These are phyloP conservation scores for Hawksworthiomyces lignivorus DNA, from an alignment of 2,329 filamentous ascomycete species.

Conservation along the genomic window DNA sequence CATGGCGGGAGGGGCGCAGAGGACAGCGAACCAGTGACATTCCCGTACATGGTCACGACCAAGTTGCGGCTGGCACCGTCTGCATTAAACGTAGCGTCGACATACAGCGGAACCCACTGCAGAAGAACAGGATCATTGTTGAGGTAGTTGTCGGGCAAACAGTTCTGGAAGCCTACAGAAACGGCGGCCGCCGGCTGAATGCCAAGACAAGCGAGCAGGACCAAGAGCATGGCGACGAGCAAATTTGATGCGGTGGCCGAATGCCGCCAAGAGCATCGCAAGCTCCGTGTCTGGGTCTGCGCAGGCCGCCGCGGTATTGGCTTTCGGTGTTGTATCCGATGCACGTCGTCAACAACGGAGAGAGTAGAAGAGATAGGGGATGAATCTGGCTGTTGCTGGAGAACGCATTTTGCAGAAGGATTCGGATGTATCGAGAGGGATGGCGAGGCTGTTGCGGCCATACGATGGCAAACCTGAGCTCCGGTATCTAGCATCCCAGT, in stretches of 20 bases:
- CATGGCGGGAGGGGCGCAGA: slow-evolving; percentile 51
- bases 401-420: too few relatives aligned
- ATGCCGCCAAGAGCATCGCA: neutral
- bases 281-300: too few relatives aligned
- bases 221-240: slow-evolving; percentile 24
- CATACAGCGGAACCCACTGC: slow-evolving; percentile 70
- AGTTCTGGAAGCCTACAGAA: slow-evolving; percentile 76
- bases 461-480: too few relatives aligned
- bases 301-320: too few relatives aligned
- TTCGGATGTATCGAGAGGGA: too few relatives aligned
- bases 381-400: too few relatives aligned
- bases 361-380: too few relatives aligned
- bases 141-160: slow-evolving; percentile 53
- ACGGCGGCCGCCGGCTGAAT: slow-evolving; percentile 49
- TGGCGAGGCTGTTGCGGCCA: too few relatives aligned
- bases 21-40: slow-evolving; percentile 69
- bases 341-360: too few relatives aligned
- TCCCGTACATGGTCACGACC: slow-evolving; percentile 77
- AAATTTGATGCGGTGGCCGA: neutral
- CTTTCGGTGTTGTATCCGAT: too few relatives aligned
- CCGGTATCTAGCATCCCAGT: too few relatives aligned
- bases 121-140: slow-evolving; percentile 47
- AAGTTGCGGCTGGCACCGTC: slow-evolving; percentile 55
- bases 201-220: slow-evolving; percentile 31
- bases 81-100: slow-evolving; percentile 66